Evolutionary conservation across 441 rosid species (phyloP), one percentile per base, ranked within the genome.

Genomic region (Biscutella laevigata): DNA sequence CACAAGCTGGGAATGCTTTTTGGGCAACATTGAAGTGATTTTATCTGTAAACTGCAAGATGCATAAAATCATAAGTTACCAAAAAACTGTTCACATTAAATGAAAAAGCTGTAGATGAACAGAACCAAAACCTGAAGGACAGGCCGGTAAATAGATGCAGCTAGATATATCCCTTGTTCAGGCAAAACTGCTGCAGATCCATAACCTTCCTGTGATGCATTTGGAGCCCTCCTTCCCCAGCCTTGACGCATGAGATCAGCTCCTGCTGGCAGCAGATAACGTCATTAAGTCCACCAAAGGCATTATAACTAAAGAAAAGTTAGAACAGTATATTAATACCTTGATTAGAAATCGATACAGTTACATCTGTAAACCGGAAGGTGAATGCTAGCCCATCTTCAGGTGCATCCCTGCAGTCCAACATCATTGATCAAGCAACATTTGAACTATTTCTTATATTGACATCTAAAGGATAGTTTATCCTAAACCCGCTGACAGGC

Each of bases 101-200:
- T 28, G 53, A 44, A 52, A 47, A 27, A 36, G 48, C 50, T 59
- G n/a, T 29, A 48, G 53, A 47, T 61, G 36, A 33, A 47, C 48
- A 60, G 52, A 67, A 53, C 40, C 40, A 72, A 71, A 70, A 92
- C 99, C 99, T 86, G 81, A 61, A 86, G 82, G 51, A 92, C 90
- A 53, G 97, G 97, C 45, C 99, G 83, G 69, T 92, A 88, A 48
- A 86, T 57, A 53, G 97, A 84, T 54, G 99, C 99, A 15, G 90
- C 96, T 42, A 92, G 82, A 75, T 88, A 92, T 70, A 92, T 84
- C 70, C 99, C 99, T 76, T 81, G 97, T 75, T 92, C 97, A 63
- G 97, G 97, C 72, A 88, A 79, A 71, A 92, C 79, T 61, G 99
- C 71, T 25, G 95, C 88, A 74, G 97, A 84, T 14, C 99, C 99